Evolutionary conservation across 2,329 filamentous ascomycete genomes (phyloP).

Genomic region (Cryphonectria parasitica): DNA sequence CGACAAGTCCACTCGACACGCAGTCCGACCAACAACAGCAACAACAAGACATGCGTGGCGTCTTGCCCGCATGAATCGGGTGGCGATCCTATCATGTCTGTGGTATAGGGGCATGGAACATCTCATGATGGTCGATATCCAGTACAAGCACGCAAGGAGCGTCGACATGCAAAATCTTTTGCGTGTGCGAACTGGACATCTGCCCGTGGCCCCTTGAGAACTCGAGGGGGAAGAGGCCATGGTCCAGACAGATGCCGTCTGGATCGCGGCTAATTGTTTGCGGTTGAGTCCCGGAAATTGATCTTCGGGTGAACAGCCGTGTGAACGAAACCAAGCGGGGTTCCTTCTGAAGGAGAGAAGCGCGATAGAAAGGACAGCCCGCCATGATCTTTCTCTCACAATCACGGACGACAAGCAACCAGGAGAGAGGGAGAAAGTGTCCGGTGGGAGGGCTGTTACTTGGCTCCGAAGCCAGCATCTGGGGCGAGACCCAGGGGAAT

Average conservation of each 20-base stretch:
- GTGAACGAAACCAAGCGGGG: constrained; percentile 39
- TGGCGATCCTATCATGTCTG: constrained; percentile 12
- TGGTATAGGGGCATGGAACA: constrained; percentile 10
- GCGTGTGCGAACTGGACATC: neutral
- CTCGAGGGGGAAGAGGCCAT: constrained; percentile 25
- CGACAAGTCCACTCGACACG: too few species aligned
- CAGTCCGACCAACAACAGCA: neutral
- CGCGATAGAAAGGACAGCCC: constrained; percentile 56
- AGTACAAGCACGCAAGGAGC: neutral
- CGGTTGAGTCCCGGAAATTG: constrained; percentile 15
- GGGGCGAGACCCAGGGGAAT: constrained; percentile 54
- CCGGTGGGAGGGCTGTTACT: constrained; percentile 47
- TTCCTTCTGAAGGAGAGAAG: constrained; percentile 62
- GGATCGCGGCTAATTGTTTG: constrained; percentile 14
- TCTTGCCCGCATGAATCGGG: neutral
- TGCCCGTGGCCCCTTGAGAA: neutral
- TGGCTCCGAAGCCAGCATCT: constrained; percentile 62
- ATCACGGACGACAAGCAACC: constrained; percentile 18
- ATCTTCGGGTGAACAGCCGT: constrained; percentile 10
- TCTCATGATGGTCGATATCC: neutral
- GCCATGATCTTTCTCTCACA: constrained; percentile 29
- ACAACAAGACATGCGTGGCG: neutral
- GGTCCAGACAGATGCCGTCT: constrained; percentile 31
- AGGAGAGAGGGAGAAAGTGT: constrained; percentile 14
- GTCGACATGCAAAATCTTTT: neutral